Evolutionary conservation across 345 rosid genomes (phyloP).

Genomic region (thale cress (Arabidopsis thaliana)): DNA sequence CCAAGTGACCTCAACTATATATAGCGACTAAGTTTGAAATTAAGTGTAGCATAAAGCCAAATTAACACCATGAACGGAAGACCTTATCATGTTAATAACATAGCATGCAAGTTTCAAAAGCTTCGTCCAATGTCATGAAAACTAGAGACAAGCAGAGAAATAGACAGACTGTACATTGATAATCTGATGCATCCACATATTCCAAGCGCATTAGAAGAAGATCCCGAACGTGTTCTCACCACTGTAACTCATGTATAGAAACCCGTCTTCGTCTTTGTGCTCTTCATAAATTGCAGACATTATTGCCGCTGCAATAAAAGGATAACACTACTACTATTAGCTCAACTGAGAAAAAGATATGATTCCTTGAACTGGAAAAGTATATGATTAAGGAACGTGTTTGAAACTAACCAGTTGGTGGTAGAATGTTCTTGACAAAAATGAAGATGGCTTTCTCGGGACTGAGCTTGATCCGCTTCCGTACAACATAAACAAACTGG

Average conservation of each 20-base stretch:
- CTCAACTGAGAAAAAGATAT: not conserved
- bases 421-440: conserved; percentile 59
- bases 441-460: conserved; percentile 69
- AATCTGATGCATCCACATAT: conserved; percentile 10
- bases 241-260: conserved; percentile 67
- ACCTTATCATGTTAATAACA: conserved; percentile 7
- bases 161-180: conserved; percentile 27
- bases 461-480: conserved; percentile 64
- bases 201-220: conserved; percentile 32
- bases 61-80: conserved; percentile 15
- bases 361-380: not conserved
- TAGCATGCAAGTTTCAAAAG: conserved; percentile 17
- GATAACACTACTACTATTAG: conserved; percentile 7
- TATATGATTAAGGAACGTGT: not conserved
- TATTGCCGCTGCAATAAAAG: conserved; percentile 51
- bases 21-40: not conserved
- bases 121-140: conserved; percentile 12
- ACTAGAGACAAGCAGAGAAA: conserved; percentile 17
- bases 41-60: not conserved
- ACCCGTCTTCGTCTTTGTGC: conserved; percentile 59
- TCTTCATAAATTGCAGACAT: conserved; percentile 57
- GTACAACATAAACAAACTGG: conserved; percentile 66
- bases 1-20: not conserved
- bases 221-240: conserved; percentile 67
- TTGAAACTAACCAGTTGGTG: conserved; percentile 55